A percentile compares a stretch with the other conserved stretches of the same genome.
These are phyloP conservation scores for Ramularia endophylla DNA, from an alignment of 2,329 filamentous ascomycete genomes.

Conservation along the genomic window DNA sequence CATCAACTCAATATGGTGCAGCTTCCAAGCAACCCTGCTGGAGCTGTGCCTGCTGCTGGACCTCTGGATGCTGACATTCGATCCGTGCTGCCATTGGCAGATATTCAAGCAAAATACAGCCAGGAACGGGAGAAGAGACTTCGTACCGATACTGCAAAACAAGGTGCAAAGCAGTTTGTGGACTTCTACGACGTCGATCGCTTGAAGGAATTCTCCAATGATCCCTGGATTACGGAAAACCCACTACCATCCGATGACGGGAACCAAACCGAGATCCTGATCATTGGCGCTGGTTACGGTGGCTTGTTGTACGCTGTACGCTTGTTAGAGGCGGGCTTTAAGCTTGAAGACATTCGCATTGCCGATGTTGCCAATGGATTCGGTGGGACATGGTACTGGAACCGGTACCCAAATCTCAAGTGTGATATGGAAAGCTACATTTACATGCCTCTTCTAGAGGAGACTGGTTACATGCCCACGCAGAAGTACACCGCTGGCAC, in stretches of 20 bases:
- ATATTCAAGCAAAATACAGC: slow-evolving; percentile 14
- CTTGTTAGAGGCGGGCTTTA: slow-evolving; percentile 33
- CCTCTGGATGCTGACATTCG: too few species aligned
- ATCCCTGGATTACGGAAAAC: slow-evolving; percentile 21
- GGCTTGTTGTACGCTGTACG: slow-evolving; percentile 37
- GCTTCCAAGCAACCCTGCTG: too few species aligned
- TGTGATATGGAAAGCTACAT: slow-evolving; percentile 55
- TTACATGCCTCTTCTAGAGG: slow-evolving; percentile 55
- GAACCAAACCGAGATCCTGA: slow-evolving; percentile 14
- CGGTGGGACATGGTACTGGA: slow-evolving; percentile 47
- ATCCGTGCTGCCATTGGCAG: too few species aligned
- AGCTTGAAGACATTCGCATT: slow-evolving; percentile 25
- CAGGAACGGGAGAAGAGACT: slow-evolving; percentile 21
- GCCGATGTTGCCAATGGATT: slow-evolving; percentile 45
- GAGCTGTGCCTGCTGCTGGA: too few species aligned
- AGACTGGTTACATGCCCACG: slow-evolving; percentile 53
- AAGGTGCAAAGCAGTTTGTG: too few species aligned
- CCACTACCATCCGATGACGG: slow-evolving; percentile 3
- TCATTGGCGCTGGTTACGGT: slow-evolving; percentile 41
- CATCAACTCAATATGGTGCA: too few species aligned
- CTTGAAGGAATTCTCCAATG: slow-evolving; percentile 18
- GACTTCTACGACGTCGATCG: too few species aligned
- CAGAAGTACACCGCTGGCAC: slow-evolving; percentile 40
- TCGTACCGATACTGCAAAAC: too few species aligned
- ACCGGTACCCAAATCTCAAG: slow-evolving; percentile 40